Evolutionary conservation across 495 filamentous ascomycete species (phyloP), one percentile per base, ranked within the genome.

Genomic region (Neurospora discreta): DNA sequence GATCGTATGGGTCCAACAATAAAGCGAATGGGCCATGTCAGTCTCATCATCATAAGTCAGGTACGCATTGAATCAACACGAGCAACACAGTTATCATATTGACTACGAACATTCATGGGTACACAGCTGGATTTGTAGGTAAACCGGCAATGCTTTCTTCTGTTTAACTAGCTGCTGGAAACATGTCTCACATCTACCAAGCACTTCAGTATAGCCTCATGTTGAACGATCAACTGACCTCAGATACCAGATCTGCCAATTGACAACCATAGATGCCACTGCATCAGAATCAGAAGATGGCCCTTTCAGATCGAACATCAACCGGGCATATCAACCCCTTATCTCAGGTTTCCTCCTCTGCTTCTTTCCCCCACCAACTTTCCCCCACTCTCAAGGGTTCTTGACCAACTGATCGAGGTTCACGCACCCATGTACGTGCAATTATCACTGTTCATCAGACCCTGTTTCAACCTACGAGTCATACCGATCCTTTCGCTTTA

Each of bases 61-160:
- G 3, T 26, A 23, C 13, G 44, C 44, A 52, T 20, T 3, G 0
- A 26, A 23, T 3, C 44, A 13, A 15, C 15, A 52, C 11, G n/a
- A 26, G 20, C 20, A 23, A 52, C 44, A 15, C 11, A 1, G 20
- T 52, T 5, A 7, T 3, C 11, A 52, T 5, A 46, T 23, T n/a
- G 5, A 10, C 0, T 46, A 23, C 1, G 0, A 4, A 13, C 44
- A 0, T 13, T 26, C 20, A 13, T 13, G 20, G n/a, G 20, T 5
- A 26, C 44, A 26, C 4, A 1, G 44, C 44, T 26, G 11, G 13
- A 52, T 7, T 3, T 15, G 2, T 3, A 15, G 10, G 15, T 0
- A 1, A 13, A 23, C 26, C 15, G 20, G 20, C 44, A 52, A 15
- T 13, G 44, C 4, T 6, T 20, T 26, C 1, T 13, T 52, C 5